Conservation (phyloP, 2,329 filamentous ascomycete genomes). For the Arthrocladium fulminans region DNA sequence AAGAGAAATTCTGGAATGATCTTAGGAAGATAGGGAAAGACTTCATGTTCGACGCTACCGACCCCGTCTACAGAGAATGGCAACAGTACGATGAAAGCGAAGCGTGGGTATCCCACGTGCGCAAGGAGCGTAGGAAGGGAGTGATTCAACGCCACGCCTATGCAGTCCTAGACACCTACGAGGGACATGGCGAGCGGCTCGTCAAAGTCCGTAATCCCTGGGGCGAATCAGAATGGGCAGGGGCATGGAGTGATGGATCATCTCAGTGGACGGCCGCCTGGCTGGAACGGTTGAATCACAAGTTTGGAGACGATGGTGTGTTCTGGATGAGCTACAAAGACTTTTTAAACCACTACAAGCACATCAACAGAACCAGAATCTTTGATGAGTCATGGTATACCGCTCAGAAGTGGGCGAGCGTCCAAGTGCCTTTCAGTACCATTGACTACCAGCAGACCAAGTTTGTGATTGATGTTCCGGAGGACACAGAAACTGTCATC, state of each 20-base stretch:
- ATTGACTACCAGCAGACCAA: conserved; percentile 53
- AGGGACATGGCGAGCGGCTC: conserved; percentile 54
- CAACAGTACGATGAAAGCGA: conserved; percentile 10
- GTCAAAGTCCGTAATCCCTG: conserved; percentile 62
- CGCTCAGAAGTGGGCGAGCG: conserved; percentile 52
- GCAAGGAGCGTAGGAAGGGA: conserved; percentile 31
- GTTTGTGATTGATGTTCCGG: conserved; percentile 47
- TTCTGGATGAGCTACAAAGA: conserved; percentile 56
- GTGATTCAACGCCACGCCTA: conserved; percentile 46
- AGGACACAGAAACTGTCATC: conserved; percentile 47
- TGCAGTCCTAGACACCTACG: conserved; percentile 51
- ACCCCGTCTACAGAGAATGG: conserved; percentile 28
- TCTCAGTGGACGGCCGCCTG: conserved; percentile 77
- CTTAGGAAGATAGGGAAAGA: conserved; percentile 71
- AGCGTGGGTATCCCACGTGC: conserved; percentile 15
- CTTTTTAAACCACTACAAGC: conserved; percentile 49
- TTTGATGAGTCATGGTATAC: conserved; percentile 54
- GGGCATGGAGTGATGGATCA: conserved; percentile 72
- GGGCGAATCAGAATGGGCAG: conserved; percentile 73
- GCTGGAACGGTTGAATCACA: conserved; percentile 62
- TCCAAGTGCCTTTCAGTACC: conserved; percentile 50
- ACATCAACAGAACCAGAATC: conserved; percentile 52
- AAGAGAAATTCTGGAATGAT: conserved; percentile 78
- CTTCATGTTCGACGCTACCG: conserved; percentile 49
- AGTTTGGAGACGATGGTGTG: conserved; percentile 66